A percentile compares a stretch with the other conserved stretches of the same genome.
These are phyloP conservation scores for Hanseniaspora lachancei DNA, from an alignment of 805 yeast genomes.

Conservation along the genomic window DNA sequence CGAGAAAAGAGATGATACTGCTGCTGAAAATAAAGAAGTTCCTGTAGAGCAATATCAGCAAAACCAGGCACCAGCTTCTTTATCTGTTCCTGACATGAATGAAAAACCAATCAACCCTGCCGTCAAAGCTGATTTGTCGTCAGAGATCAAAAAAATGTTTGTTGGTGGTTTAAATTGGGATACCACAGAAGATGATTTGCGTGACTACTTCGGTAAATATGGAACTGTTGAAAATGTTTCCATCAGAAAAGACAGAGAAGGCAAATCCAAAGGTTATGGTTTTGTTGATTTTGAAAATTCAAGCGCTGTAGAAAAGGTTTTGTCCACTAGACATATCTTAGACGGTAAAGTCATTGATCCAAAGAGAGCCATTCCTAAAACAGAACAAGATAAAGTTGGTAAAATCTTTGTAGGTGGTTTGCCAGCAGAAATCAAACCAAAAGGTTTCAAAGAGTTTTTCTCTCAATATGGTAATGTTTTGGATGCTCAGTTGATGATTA, in stretches of 20 bases:
- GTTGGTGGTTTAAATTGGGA: slow-evolving; percentile 98
- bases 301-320: slow-evolving; percentile 72
- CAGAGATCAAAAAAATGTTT: slow-evolving; percentile 83
- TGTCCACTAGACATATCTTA: slow-evolving; percentile 71
- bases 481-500: slow-evolving; percentile 94
- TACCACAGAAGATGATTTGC: slow-evolving; percentile 78
- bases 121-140: slow-evolving; percentile 39
- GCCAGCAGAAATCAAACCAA: slow-evolving; percentile 83
- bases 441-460: slow-evolving; percentile 76
- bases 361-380: slow-evolving; percentile 91
- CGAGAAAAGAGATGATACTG: slow-evolving; percentile 15
- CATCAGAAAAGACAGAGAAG: slow-evolving; percentile 87
- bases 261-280: slow-evolving; percentile 90
- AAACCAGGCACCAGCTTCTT: slow-evolving; percentile 5
- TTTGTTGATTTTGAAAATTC: slow-evolving; percentile 76
- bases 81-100: neutral
- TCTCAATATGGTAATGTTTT: slow-evolving; percentile 79
- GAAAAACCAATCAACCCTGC: slow-evolving; percentile 14
- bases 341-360: slow-evolving; percentile 97
- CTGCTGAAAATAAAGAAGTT: slow-evolving; percentile 18
- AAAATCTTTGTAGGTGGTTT: slow-evolving; percentile 96
- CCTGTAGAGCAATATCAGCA: slow-evolving; percentile 16
- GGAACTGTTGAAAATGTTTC: slow-evolving; percentile 82
- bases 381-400: slow-evolving; percentile 93
- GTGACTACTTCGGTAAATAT: slow-evolving; percentile 68